Conservation (phyloP, 257 asterid genomes). For the Solanum chilense region DNA sequence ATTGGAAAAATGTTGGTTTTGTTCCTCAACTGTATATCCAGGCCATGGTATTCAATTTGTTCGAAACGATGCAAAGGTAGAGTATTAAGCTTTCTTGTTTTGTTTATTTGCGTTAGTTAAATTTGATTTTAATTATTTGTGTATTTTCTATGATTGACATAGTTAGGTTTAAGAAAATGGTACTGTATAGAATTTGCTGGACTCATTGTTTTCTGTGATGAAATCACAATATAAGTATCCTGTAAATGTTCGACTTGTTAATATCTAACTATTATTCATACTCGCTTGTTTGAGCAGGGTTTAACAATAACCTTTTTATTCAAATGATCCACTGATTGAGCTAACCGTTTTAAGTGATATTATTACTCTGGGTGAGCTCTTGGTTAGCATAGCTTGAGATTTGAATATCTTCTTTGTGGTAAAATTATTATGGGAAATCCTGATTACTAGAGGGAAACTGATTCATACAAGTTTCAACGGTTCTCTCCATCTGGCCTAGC, state of each 20-base stretch:
- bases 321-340: background rate
- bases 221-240: background rate
- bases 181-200: background rate
- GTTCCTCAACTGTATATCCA: constrained; percentile 75
- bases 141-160: background rate
- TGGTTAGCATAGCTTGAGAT: background rate
- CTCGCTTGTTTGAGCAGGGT: background rate
- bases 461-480: background rate
- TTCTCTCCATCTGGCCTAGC: background rate
- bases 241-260: background rate
- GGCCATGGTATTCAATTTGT: constrained; percentile 92
- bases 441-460: background rate
- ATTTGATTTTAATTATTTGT: background rate
- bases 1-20: constrained; percentile 92
- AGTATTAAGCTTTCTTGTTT: background rate
- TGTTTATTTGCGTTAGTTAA: background rate
- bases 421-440: background rate
- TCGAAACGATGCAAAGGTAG: constrained; percentile 84
- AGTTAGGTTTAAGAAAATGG: background rate
- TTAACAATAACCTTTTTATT: background rate
- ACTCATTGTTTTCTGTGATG: background rate
- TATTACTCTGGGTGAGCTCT: background rate
- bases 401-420: background rate
- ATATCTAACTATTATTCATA: background rate
- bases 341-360: background rate